Base-by-base conservation (phyloP, 2,329 filamentous ascomycete genomes). In the Orbilia ellipsospora region DNA sequence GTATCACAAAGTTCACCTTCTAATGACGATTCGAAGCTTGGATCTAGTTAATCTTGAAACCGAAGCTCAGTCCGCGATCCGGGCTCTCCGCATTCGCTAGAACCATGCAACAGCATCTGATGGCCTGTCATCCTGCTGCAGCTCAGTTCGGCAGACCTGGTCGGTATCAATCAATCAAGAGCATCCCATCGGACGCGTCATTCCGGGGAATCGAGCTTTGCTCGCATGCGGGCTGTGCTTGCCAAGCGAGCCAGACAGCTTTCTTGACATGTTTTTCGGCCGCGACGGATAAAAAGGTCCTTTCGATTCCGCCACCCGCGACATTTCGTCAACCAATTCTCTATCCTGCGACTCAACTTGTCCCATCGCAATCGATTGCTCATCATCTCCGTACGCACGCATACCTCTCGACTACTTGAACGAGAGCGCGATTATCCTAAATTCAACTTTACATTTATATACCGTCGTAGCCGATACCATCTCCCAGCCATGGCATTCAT, bases 401-500 rank as follows among this genome's bases (percentile, higher is more conserved):
- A 36, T 42, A 23, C 44, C 5, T 12, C 20, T 51, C 54, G 16
- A 12, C 18, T 6, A 16, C 7, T 36, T 2, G 5, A 36, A 36
- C 23, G 23, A 23, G 23, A 23, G 23, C 23, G 23, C 2, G 23
- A 4, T 23, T 23, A 44, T 44, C 5, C 2, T 12, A 5, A 12
- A 44, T 44, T 48, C 44, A n/a, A 48, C 7, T 48, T n/a, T 48
- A 15, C 16, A 48, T 45, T 12, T 12, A 45, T 45, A 62, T 18
- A 15, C 13, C 23, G 23, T 23, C 23, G 23, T 23, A 23, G 4
- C 20, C n/a, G 3, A 36, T 15, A 36, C 51, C 18, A 36, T 26
- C 31, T 15, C 28, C 31, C 5, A 57, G 40, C 59, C 57, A 75
- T 75, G 72, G 72, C 72, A 15, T 75, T 75, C 45, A 75, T 75